Base-by-base conservation (phyloP, 805 yeast genomes). In the Blastobotrys muscicola region DNA sequence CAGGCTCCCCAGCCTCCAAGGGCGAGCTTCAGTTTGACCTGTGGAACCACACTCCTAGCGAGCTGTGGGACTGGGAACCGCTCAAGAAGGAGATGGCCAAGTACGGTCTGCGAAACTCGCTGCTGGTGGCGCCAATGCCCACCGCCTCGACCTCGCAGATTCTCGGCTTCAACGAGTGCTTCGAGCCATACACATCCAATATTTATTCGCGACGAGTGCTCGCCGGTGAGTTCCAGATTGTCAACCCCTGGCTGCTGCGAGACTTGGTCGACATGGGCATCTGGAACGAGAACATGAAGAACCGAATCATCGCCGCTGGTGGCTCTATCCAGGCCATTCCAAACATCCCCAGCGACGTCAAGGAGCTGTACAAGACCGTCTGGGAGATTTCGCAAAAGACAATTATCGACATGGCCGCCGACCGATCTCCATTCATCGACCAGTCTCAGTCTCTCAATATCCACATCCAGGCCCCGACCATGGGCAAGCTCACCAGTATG, bases 141-240 rank as follows among this genome's bases (percentile, higher is more conserved):
- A 90, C 97, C 12, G 97, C 97, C 1, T 86, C 97, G 1, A 90
- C 97, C 1, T 90, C 97, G 2, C 97, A 87, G 68, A 89, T 90
- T 41, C 70, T 90, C 42, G 97, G 97, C 33, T 85, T 75, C 69
- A 89, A 80, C 55, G 97, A 90, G 67, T 89, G 97, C 65, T 90
- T 90, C 62, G 98, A 90, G 64, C 97, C 98, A 9, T 78, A 80
- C 61, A 89, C 98, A 6, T 86, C 96, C 14, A 90, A 90, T 66
- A 78, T 90, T 56, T 90, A 87, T 65, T 77, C 85, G 37, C 77
- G 97, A 55, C 78, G 97, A 59, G 96, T 87, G 4, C 67, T 86
- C 7, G 83, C 96, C 14, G 97, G 97, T 39, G 97, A 90, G 60
- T 86, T 78, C 68, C 97, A 89, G 69, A 75, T 90, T 45, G 95